phyloP scores from a whole-genome alignment of 2,329 filamentous ascomycete species.

The Xylariomycetidae sp. region DNA sequence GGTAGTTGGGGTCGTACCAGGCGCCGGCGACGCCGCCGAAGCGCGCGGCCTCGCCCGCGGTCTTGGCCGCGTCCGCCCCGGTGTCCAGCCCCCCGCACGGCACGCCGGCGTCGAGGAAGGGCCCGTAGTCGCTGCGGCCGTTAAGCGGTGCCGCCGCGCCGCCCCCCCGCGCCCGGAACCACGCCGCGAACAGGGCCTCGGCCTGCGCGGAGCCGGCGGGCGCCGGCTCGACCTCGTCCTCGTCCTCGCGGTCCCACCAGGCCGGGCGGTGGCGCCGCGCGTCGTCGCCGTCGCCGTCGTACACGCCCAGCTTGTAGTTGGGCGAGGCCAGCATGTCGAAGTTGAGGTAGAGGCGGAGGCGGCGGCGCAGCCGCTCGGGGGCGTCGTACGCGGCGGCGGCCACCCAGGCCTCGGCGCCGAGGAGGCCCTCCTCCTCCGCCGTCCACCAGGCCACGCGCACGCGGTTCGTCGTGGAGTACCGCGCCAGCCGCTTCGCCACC shows the following conservation, averaged over 20 bases:
- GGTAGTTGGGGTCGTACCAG: conserved; percentile 52
- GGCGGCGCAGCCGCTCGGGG: conserved; percentile 49
- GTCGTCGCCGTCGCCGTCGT: conserved; percentile 53
- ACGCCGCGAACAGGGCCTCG: conserved; percentile 45
- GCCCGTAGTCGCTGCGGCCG: conserved; percentile 54
- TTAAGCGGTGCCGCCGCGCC: conserved; percentile 26
- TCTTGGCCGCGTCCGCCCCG: conserved; percentile 55
- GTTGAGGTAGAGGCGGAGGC: conserved; percentile 55
- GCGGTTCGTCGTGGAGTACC: conserved; percentile 49
- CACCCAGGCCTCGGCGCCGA: conserved; percentile 55
- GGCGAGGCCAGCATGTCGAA: conserved; percentile 55
- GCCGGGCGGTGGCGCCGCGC: too few species aligned
- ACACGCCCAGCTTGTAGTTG: conserved; percentile 44
- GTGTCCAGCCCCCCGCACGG: conserved; percentile 54
- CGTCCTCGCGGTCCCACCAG: too few species aligned
- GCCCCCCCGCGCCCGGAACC: too few species aligned
- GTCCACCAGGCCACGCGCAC: conserved; percentile 62
- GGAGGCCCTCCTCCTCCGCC: conserved; percentile 56
- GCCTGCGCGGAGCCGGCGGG: conserved; percentile 50
- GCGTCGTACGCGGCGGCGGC: conserved; percentile 36
- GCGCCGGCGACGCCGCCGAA: conserved; percentile 50
- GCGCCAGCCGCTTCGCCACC: conserved; percentile 52
- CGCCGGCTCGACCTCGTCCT: conserved; percentile 48
- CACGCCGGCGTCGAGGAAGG: conserved; percentile 50
- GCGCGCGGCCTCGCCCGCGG: conserved; percentile 40